Base-by-base conservation (phyloP, 169 alveolate species). In the Plasmodium adleri region DNA sequence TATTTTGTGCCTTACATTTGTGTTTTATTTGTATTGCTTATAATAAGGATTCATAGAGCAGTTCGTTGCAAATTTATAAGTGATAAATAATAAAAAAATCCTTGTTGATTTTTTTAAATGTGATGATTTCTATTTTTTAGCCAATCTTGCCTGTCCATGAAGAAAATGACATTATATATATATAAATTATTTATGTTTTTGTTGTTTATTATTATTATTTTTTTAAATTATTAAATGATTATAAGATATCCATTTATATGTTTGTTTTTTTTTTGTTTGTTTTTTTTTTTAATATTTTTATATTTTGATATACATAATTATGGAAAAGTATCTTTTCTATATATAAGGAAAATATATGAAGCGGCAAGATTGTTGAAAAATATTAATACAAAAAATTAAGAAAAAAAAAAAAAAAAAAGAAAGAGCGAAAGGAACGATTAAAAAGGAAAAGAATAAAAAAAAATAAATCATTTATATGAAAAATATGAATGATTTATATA, bases 51-150 rank as follows among this genome's bases (percentile, higher is more conserved):
- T 32, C 62, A 43, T 50, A 64, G 28, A 70, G 85, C 83, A 83
- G 45, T 43, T 60, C 91, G 71, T 83, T 83, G 91, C 91, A 83
- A 83, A 83, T 83, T 83, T 83, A 83, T 63, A 83, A 83, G 85
- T 67, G 91, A 83, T 83, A 70, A 70, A 52, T 50, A 5, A 39
- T 39, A 6, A 39, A 39, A 39, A 39, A 39, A 39, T 39, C 47
- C 9, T 39, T 39, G 47, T 6, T 39, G 47, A 43, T 22, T 83
- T 70, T 59, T 49, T 43, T 10, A 70, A n/a, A 24, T 20, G 71
- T 68, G 71, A 49, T 83, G 22, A 63, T 58, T 70, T 83, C 52
- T 43, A 74, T 68, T 28, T 68, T 70, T 67, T 70, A 58, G 74
- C 26, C 91, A 83, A 71, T 71, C 83, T 58, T 52, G 63, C 71